A percentile compares a stretch with the other conserved stretches of the same genome.
Evolutionary conservation across 371 early-diverging fungal species (phyloP).

Genomic region (Lichtheimia ramosa): DNA sequence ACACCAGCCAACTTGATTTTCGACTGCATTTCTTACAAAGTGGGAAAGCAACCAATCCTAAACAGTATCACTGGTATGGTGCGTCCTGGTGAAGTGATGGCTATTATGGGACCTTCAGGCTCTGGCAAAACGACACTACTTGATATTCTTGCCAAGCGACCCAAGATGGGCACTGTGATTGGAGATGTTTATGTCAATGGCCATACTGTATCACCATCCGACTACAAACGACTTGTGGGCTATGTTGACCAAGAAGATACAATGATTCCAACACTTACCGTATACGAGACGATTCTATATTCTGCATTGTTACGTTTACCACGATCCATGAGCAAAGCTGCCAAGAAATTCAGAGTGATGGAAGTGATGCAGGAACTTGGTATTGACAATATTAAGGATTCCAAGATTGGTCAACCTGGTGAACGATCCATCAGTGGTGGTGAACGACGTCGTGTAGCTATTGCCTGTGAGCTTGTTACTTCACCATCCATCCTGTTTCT

Average conservation of each 20-base stretch:
- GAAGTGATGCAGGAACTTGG: slow-evolving; percentile 80
- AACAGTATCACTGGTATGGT: slow-evolving; percentile 70
- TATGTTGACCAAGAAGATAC: slow-evolving; percentile 90
- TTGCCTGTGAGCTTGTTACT: slow-evolving; percentile 87
- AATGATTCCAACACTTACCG: slow-evolving; percentile 80
- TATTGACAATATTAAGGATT: slow-evolving; percentile 76
- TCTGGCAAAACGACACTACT: slow-evolving; percentile 73
- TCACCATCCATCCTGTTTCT: slow-evolving; percentile 89
- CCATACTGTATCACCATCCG: slow-evolving; percentile 46
- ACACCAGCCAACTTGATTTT: slow-evolving; percentile 70
- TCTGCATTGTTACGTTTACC: slow-evolving; percentile 81
- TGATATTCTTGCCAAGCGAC: slow-evolving; percentile 74
- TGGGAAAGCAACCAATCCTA: slow-evolving; percentile 57
- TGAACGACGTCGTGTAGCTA: slow-evolving; percentile 82
- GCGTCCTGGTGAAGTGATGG: slow-evolving; percentile 79
- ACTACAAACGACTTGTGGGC: slow-evolving; percentile 69
- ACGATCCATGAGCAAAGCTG: slow-evolving; percentile 55
- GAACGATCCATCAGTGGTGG: slow-evolving; percentile 84
- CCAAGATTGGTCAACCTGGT: slow-evolving; percentile 77
- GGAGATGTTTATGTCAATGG: slow-evolving; percentile 73
- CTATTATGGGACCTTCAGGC: slow-evolving; percentile 83
- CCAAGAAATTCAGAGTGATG: slow-evolving; percentile 62
- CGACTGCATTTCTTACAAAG: slow-evolving; percentile 62
- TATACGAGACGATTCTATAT: slow-evolving; percentile 79
- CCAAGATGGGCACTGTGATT: slow-evolving; percentile 56